Conservation (phyloP, 2,329 filamentous ascomycete genomes). For the Alternaria consortialis region DNA sequence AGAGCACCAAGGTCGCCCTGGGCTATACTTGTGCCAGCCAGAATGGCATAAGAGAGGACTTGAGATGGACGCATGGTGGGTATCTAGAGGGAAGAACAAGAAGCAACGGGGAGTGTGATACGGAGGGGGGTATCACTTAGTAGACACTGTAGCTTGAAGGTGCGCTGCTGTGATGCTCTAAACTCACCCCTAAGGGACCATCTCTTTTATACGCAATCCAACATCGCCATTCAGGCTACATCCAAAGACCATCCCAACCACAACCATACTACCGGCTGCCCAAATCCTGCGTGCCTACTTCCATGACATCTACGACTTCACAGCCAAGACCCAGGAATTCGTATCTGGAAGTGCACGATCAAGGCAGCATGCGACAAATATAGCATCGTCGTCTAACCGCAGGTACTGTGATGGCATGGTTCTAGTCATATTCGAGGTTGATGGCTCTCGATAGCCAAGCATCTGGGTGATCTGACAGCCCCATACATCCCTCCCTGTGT, state of each 20-base stretch:
- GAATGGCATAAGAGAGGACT: slow-evolving; percentile 25
- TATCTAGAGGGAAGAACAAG: not conserved
- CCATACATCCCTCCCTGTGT: not conserved
- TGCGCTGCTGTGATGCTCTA: not conserved
- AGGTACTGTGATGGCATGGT: not conserved
- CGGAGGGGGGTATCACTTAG: not conserved
- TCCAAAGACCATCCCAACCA: not conserved
- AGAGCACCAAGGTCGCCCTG: slow-evolving; percentile 45
- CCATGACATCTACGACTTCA: slow-evolving; percentile 16
- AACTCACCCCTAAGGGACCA: not conserved
- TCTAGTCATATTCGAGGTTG: not conserved
- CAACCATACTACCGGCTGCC: not conserved
- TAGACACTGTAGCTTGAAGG: not conserved
- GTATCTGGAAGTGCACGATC: not conserved
- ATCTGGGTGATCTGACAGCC: not conserved
- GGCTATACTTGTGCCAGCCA: slow-evolving; percentile 34
- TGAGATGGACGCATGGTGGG: slow-evolving; percentile 30
- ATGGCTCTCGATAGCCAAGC: not conserved
- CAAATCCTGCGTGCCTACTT: not conserved
- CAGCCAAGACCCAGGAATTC: slow-evolving; percentile 4
- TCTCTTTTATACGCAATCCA: not conserved
- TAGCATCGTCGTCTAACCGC: not conserved
- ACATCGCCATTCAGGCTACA: not conserved
- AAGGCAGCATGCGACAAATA: not conserved
- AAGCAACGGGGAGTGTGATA: not conserved